Base-by-base conservation (phyloP, 768 basidiomycete genomes). In the Gloeophyllum trabeum region DNA sequence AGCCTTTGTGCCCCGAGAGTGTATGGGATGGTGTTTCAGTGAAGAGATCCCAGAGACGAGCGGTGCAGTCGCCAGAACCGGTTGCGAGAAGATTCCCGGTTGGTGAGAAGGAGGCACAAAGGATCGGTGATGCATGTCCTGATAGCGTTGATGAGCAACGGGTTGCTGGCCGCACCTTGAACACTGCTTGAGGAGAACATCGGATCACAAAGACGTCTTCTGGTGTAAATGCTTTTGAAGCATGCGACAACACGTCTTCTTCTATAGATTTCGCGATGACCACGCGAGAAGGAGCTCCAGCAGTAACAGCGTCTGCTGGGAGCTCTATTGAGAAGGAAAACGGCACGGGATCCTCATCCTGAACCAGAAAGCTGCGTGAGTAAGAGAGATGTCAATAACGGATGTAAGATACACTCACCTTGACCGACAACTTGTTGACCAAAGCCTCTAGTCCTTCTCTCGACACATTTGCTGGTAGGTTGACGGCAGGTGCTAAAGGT, bases 121-220 rank as follows among this genome's bases (percentile, higher is more conserved):
- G 70, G 42, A 98, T 98, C 1, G 94, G 88, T 0, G 88, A 86
- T 5, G 81, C 74, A 54, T 99, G 96, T 6, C 93, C 90, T 90
- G 83, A 82, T 23, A 97, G 67, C 6, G 91, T 94, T 3, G 89
- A 87, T 14, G 90, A 94, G 59, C 94, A 99, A 52, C 96, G 66
- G 23, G 91, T 92, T 7, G 96, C 91, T 19, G 90, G 89, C 49
- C 93, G 71, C 21, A 99, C 93, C 45, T 81, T 78, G 63, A 96
- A 99, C 3, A 98, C 85, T 35, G 92, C 89, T 59, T 99, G 93
- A 6, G 94, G 94, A 21, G 93, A 81, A 60, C 94, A 98, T 51
- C 82, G 76, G 20, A 98, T 73, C 40, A 86, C 70, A 43, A 98
- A 78, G 6, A 92, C 72, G 54, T 89, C 91, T 71, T 99, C 94